phyloP scores from a whole-genome alignment of 108 stramenopile species.

The Tribonema minus region DNA sequence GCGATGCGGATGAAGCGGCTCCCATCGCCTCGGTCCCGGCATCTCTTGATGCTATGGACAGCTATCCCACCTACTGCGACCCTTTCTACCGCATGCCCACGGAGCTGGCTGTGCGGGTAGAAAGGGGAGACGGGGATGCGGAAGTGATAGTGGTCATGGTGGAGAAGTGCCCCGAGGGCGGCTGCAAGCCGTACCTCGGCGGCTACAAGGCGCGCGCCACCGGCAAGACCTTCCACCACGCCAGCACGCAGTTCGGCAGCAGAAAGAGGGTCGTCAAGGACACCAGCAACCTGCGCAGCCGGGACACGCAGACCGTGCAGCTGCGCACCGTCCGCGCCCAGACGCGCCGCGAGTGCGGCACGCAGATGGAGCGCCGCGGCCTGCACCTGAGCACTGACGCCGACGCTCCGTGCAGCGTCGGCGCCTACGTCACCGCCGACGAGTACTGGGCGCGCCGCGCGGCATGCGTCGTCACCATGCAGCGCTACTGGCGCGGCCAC shows the following conservation, averaged over 20 bases:
- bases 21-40: no score
- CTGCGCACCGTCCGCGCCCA: slow-evolving; percentile 40
- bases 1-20: no score
- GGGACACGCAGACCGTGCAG: slow-evolving; percentile 60
- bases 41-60: no score
- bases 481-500: slow-evolving; percentile 61
- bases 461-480: slow-evolving; percentile 37
- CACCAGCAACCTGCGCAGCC: slow-evolving; percentile 15
- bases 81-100: slow-evolving; percentile 45
- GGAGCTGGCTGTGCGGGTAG: slow-evolving; percentile 24
- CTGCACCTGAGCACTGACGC: slow-evolving; percentile 43
- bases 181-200: slow-evolving; percentile 54
- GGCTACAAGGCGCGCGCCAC: slow-evolving; percentile 59
- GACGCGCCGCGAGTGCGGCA: slow-evolving; percentile 55
- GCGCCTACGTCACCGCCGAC: slow-evolving; percentile 58
- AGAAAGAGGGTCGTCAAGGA: slow-evolving; percentile 9
- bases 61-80: slow-evolving; percentile 46
- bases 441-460: slow-evolving; percentile 48
- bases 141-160: slow-evolving; percentile 21
- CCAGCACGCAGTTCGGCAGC: slow-evolving; percentile 50
- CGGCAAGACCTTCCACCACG: slow-evolving; percentile 58
- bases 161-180: slow-evolving; percentile 22
- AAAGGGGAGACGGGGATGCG: slow-evolving; percentile 1
- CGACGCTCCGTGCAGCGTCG: slow-evolving; percentile 21
- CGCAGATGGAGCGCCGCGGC: slow-evolving; percentile 55